Conservation (phyloP, 2,329 filamentous ascomycete species). For the Fusarium oligoseptatum region DNA sequence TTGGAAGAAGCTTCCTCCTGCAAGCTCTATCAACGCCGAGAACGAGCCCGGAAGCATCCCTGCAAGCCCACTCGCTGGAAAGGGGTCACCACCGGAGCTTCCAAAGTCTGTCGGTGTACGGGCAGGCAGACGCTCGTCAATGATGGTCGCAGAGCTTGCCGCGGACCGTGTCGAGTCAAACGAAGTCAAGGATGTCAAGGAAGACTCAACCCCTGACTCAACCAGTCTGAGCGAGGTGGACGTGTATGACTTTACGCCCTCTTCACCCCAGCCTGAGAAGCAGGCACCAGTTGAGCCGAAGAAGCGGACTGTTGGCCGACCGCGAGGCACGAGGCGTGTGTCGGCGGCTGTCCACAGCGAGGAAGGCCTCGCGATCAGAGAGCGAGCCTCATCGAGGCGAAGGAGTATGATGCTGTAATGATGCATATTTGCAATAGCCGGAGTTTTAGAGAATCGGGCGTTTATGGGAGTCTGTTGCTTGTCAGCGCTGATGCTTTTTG, state of each 20-base stretch:
- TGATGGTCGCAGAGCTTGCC: slow-evolving; percentile 33
- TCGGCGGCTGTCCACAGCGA: slow-evolving; percentile 57
- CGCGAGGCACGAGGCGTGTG: slow-evolving; percentile 53
- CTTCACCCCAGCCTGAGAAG: slow-evolving; percentile 57
- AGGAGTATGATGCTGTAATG: slow-evolving; percentile 72
- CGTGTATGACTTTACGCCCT: slow-evolving; percentile 68
- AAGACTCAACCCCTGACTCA: slow-evolving; percentile 31
- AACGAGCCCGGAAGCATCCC: slow-evolving; percentile 43
- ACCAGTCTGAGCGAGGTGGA: slow-evolving; percentile 55
- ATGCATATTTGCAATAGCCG: slow-evolving; percentile 35
- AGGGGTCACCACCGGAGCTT: slow-evolving; percentile 49
- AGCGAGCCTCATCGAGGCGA: slow-evolving; percentile 58
- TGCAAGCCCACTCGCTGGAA: slow-evolving; percentile 59
- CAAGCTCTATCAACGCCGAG: slow-evolving; percentile 9
- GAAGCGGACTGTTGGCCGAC: slow-evolving; percentile 48
- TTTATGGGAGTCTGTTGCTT: slow-evolving; percentile 46
- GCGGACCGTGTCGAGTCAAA: slow-evolving; percentile 21
- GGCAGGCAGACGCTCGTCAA: slow-evolving; percentile 58
- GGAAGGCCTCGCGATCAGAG: slow-evolving; percentile 46
- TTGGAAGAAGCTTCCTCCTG: slow-evolving; percentile 49
- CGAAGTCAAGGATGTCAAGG: slow-evolving; percentile 26
- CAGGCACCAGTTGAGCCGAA: slow-evolving; percentile 44
- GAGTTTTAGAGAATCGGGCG: slow-evolving; percentile 43
- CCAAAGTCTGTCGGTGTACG: slow-evolving; percentile 54
- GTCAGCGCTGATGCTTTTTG: slow-evolving; percentile 42